Base-by-base conservation (phyloP, 148 eudicot genomes). In the Rhododendron griersonianum region DNA sequence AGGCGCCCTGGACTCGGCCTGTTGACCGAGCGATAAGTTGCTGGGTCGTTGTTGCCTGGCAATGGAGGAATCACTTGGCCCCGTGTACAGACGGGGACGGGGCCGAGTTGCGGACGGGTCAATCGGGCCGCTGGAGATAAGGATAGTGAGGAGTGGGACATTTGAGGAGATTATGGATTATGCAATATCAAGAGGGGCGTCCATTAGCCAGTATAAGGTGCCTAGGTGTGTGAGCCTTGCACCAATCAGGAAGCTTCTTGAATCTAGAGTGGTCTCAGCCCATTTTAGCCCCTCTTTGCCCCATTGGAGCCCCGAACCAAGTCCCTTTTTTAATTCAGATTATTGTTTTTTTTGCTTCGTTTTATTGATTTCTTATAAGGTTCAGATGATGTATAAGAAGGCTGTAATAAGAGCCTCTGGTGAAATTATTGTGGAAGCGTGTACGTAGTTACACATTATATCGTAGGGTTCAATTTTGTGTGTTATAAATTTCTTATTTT, bases 141-240 rank as follows among this genome's bases (percentile, higher is more conserved):
- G 98, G 69, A 93, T 95, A 23, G 98, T 95, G 47, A 90, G 89
- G 85, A 91, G 85, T 37, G 98, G 98, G 0, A 95, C 98, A 0
- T 95, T 94, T 51, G 98, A 95, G 86, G 94, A 94, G 83, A 19
- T 95, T 0, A 95, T 95, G 98, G 96, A 95, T 61, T 94, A 95
- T 59, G 96, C 97, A 0, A 94, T 95, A 78, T 92, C 96, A 45
- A 91, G 96, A 50, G 98, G 97, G 23, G 98, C 98, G 16, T 94
- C 96, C 11, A 93, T 95, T 6, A 93, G 94, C 83, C 96, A 94
- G 80, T 94, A 94, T 65, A 95, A 94, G 82, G 95, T 92, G 65
- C 98, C 98, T 1, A 91, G 98, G 84, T 95, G 97, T 89, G 96
- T 95, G 50, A 94, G 89, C 88, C 92, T 90, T 76, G 92, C 93